Base-by-base conservation (phyloP, 2,329 filamentous ascomycete species). In the Xylaria polymorpha region DNA sequence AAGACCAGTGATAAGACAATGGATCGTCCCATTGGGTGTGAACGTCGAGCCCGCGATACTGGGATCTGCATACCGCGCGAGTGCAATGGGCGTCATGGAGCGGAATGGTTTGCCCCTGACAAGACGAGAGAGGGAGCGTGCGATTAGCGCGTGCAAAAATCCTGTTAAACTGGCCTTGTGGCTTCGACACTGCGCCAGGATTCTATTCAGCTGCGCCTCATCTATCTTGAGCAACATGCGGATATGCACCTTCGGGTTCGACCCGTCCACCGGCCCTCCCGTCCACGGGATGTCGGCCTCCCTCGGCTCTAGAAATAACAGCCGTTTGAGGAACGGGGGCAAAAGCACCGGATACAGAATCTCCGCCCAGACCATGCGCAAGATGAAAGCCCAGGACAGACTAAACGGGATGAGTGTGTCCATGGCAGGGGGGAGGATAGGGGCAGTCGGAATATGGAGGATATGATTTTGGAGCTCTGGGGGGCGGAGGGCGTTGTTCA, bases 131-230 rank as follows among this genome's bases (percentile, higher is more conserved):
- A 87, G 74, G 1, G 84, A 83, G 8, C 77, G 75, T 5, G 85
- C 76, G 4, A 82, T 73, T 0, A 88, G 77, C 2, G 80, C 82
- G 41, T 88, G 83, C 0, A 88, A 60, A 8, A 88, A 78, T 0
- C 81, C 81, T 0, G 86, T 88, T 7, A 88, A 73, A 2, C 85
- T 86, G 15, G 81, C 78, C 2, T 75, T 73, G 55, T 84, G 80
- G 14, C 73, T 71, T 18, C 85, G 79, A 66, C 84, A 84, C 1
- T 76, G 79, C 0, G 74, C 62, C 7, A 87, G 73, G 1, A 87
- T 72, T 1, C 57, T 67, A 1, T 70, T 32, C 0, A 82, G 74
- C 4, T 71, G 73, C 1, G 73, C 1, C 64, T 63, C 5, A 79
- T 50, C 43, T 9, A 86, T 64, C 22, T 79, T 73, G 53, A 87